These are phyloP conservation scores for Alternaria viburni DNA, from an alignment of 2,329 filamentous ascomycete species.

Conservation along the genomic window DNA sequence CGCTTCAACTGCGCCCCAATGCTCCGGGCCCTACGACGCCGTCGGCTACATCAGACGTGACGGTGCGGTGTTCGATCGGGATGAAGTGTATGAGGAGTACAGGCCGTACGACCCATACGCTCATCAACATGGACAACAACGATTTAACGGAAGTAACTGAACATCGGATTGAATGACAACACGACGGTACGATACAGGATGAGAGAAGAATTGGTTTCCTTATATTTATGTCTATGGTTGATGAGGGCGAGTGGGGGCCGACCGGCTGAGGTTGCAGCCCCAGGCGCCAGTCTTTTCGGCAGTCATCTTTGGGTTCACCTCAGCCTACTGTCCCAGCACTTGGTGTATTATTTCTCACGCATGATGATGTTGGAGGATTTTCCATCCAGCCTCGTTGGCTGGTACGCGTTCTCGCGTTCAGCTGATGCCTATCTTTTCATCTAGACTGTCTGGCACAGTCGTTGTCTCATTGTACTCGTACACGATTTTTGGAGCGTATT, in stretches of 20 bases:
- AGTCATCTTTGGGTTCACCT: not conserved
- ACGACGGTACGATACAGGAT: not conserved
- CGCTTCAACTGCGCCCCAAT: too few species aligned
- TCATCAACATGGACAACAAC: not conserved
- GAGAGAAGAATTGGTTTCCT: not conserved
- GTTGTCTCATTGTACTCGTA: not conserved
- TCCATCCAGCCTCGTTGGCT: not conserved
- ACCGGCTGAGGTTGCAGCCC: not conserved
- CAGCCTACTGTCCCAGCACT: not conserved
- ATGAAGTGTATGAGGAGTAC: conserved; percentile 1
- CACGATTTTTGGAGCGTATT: not conserved
- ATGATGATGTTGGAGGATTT: not conserved
- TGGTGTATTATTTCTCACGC: not conserved
- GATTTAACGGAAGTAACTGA: not conserved
- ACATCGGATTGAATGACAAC: not conserved
- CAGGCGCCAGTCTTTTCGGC: not conserved
- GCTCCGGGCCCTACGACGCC: conserved; percentile 5
- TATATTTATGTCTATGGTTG: too few species aligned
- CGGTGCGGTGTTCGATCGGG: not conserved
- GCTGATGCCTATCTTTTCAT: not conserved
- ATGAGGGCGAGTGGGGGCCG: too few species aligned
- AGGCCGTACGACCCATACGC: not conserved
- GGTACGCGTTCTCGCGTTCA: too few species aligned
- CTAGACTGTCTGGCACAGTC: not conserved
- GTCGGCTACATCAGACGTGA: not conserved